Base-by-base conservation (phyloP, 257 asterid species). In the Datura wrightii region DNA sequence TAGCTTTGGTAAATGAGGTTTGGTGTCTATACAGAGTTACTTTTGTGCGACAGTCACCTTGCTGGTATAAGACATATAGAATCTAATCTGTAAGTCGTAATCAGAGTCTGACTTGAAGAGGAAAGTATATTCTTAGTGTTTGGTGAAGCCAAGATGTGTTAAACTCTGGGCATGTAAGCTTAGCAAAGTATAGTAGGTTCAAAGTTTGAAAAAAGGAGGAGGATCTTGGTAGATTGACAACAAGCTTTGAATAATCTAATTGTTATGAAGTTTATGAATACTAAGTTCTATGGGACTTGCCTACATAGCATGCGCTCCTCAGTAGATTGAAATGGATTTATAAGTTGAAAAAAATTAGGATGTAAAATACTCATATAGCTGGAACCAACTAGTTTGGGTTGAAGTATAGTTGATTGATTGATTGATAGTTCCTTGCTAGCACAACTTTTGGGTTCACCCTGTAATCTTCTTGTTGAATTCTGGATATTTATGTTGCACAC, bases 181-280 rank as follows among this genome's bases (percentile, higher is more conserved):
- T 78, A 78, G 63, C 62, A 76, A 76, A 76, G 44, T 46, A 76
- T 76, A 31, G 82, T 36, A 34, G 34, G 63, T 78, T 34, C 82
- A 31, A 15, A 31, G 48, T 52, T 5, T 78, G 82, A 31, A 31
- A 50, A 50, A 74, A 31, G 7, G 59, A 48, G 44, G 63, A 52
- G 82, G 48, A 34, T 78, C 48, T 8, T 78, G 31, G 63, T 52
- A 76, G 82, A 50, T 31, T 76, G 82, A 14, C 63, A 31, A 74
- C 60, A 50, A 31, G 44, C 58, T 3, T 50, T 31, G 82, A 36
- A 14, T 78, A 52, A 53, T 52, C 14, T 52, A 15, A 13, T 14
- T 78, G 14, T 34, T 48, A 52, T 78, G 60, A 78, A 52, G 31
- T 78, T 76, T 78, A 54, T 52, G 63, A 78, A 52, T 76, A 34